phyloP scores from a whole-genome alignment of 495 filamentous ascomycete species.

The Podospora pseudopauciseta region DNA sequence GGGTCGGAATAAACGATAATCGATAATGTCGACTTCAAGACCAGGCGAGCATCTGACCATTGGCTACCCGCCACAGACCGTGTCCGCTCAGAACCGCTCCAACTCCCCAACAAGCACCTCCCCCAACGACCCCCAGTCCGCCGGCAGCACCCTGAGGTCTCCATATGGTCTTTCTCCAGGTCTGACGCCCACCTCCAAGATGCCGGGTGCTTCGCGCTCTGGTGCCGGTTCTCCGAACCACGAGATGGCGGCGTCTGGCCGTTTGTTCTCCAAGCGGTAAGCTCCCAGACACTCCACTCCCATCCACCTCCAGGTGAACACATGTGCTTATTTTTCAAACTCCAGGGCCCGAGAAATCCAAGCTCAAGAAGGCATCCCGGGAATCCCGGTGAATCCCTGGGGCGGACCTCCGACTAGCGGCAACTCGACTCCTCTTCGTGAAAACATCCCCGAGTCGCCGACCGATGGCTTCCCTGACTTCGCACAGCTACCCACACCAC shows the following conservation, averaged over 20 bases:
- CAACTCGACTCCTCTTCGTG: constrained; percentile 90
- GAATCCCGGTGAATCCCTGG: constrained; percentile 79
- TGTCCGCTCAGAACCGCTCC: constrained; percentile 64
- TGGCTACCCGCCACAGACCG: constrained; percentile 62
- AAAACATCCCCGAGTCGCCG: constrained; percentile 96
- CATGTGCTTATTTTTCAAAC: constrained; percentile 22
- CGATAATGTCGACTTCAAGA: constrained; percentile 92
- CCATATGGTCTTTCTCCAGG: constrained; percentile 68
- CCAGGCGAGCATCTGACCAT: constrained; percentile 67
- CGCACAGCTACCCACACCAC: constrained; percentile 58
- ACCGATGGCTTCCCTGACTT: constrained; percentile 95
- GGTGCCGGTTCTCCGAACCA: constrained; percentile 97
- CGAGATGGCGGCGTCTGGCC: constrained; percentile 66
- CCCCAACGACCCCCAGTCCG: constrained; percentile 71
- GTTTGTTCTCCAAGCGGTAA: constrained; percentile 89
- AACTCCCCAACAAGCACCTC: constrained; percentile 85
- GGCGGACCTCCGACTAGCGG: constrained; percentile 87
- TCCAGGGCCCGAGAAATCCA: constrained; percentile 90
- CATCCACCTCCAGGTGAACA: constrained; percentile 15
- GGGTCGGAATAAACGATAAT: constrained; percentile 56
- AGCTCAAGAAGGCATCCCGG: constrained; percentile 78
- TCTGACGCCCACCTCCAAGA: constrained; percentile 60
- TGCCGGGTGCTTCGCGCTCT: constrained; percentile 71
- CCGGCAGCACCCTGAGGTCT: constrained; percentile 63
- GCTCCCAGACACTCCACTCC: constrained; percentile 26